A percentile compares a stretch with the other conserved stretches of the same genome.
These are phyloP conservation scores for Orobanche coerulescens DNA, from an alignment of 257 asterid species.

Conservation along the genomic window DNA sequence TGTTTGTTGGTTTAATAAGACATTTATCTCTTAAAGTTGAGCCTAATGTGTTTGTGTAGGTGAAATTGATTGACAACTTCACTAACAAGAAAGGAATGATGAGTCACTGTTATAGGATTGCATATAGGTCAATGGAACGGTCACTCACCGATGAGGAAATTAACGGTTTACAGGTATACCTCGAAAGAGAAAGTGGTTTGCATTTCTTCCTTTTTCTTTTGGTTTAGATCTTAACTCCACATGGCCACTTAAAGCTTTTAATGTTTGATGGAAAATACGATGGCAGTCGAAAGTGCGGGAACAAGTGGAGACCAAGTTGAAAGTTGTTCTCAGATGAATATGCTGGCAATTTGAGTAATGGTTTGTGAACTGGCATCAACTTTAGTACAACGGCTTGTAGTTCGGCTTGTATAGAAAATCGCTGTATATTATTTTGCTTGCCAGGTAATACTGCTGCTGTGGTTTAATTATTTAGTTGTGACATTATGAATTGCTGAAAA, in stretches of 20 bases:
- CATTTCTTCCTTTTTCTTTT: neutral
- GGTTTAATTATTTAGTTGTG: neutral
- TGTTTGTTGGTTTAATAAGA: conserved; percentile 24
- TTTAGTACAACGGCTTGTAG: neutral
- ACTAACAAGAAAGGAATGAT: conserved; percentile 83
- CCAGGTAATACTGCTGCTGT: conserved; percentile 6
- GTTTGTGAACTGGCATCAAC: neutral
- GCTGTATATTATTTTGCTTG: neutral
- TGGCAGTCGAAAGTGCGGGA: conserved; percentile 90
- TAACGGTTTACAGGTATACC: conserved; percentile 73
- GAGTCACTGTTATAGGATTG: conserved; percentile 79
- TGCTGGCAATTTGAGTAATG: neutral
- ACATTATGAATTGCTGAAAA: neutral
- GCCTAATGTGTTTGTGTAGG: conserved; percentile 26
- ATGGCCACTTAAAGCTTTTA: neutral
- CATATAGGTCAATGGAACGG: conserved; percentile 89
- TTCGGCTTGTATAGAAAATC: conserved; percentile 8
- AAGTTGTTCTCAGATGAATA: conserved; percentile 68
- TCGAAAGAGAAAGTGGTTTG: neutral
- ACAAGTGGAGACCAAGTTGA: conserved; percentile 74
- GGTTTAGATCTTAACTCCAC: neutral
- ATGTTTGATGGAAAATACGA: conserved; percentile 9
- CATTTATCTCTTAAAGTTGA: neutral
- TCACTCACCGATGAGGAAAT: conserved; percentile 94
- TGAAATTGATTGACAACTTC: conserved; percentile 58